Base-by-base conservation (phyloP, 108 stramenopile species). In the Fistulifera pelliculosa region DNA sequence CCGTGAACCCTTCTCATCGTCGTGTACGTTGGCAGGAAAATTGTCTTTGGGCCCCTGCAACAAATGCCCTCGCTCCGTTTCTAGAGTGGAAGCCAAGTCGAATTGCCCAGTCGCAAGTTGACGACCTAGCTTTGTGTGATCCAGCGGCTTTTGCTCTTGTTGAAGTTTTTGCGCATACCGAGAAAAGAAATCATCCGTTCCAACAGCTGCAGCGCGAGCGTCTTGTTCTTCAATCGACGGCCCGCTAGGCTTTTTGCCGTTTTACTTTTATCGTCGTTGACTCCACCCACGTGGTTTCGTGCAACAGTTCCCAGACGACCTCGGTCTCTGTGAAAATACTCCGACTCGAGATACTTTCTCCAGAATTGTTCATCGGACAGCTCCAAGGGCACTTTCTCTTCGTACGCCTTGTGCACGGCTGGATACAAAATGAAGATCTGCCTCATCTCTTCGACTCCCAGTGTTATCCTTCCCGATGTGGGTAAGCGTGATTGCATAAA, bases 361-460 rank as follows among this genome's bases (percentile, higher is more conserved):
- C 90, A 93, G 61, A 88, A 88, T 68, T 86, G 84, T 65, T 88
- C 90, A 60, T 91, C 89, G 23, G 73, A 75, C 53, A 91, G 49
- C 56, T 86, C 86, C 51, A 92, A 50, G 15, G 90, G 90, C 0
- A 93, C 90, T 66, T 93, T 93, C 64, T 93, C 90, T 66, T 93
- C 90, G 52, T 93, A 93, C 10, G 90, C 90, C 56, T 76, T 74
- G 66, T 93, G 90, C 0, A 93, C 90, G 18, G 90, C 87, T 0
- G 90, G 90, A 61, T 93, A 93, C 62, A 93, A 59, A 35, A 93
- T 68, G 56, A 93, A 93, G 14, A 93, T 93, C 59, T 93, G 90
- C 22, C 90, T 66, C 78, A 93, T 93, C 64, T 93, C 90, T 69
- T 93, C 90, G 45, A 66, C 69, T 10, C 67, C 71, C 65, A 71